These are phyloP conservation scores for Micromonas commoda DNA, from an alignment of 139 green algal genomes.

Conservation along the genomic window DNA sequence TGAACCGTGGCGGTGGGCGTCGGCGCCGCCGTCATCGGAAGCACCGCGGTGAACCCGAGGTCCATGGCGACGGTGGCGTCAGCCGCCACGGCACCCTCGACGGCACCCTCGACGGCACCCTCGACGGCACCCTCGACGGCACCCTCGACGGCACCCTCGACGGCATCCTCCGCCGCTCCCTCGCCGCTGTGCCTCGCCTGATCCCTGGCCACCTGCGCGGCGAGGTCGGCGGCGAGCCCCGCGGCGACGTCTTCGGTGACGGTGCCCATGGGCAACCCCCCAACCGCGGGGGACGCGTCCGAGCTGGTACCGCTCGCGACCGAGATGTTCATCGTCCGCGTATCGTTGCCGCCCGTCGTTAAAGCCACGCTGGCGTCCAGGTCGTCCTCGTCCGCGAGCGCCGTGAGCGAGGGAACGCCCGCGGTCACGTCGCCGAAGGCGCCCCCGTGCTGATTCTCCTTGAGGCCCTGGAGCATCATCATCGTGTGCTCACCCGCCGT, in stretches of 20 bases:
- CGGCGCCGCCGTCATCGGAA: background rate
- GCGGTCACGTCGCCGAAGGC: background rate
- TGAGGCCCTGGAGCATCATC: background rate
- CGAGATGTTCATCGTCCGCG: background rate
- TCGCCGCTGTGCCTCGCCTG: background rate
- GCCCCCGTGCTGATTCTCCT: background rate
- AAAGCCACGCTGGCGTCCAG: background rate
- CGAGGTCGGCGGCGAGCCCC: background rate
- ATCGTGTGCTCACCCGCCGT: background rate
- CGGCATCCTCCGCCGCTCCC: too few species aligned
- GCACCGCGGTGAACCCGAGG: background rate
- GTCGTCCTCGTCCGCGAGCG: constrained; percentile 3
- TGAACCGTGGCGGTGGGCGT: background rate
- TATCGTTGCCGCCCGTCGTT: background rate
- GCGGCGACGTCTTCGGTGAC: constrained; percentile 6
- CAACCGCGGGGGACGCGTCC: background rate
- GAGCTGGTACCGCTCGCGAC: background rate
- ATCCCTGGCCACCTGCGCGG: background rate
- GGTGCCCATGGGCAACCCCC: constrained; percentile 5
- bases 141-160: too few species aligned
- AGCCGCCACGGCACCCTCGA: background rate
- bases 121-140: background rate
- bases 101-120: background rate
- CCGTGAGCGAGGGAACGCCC: background rate
- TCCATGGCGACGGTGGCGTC: constrained; percentile 12